Conservation (phyloP, 2,329 filamentous ascomycete species). For the Neonectria neomacrospora region DNA sequence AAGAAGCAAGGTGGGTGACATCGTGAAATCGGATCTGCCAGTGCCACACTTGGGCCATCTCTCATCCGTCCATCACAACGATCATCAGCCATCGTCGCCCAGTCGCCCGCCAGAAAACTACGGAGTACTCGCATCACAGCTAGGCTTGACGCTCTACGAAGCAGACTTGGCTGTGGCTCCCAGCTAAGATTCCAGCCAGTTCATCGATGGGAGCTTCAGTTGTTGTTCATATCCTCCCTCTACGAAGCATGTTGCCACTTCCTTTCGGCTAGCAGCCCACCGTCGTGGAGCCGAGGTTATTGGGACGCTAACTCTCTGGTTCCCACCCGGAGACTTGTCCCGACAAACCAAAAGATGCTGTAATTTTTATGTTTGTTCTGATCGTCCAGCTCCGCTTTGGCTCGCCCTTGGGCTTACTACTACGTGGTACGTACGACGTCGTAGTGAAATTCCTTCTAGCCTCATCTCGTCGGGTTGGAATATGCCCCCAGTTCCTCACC, state of each 20-base stretch:
- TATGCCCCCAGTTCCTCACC: constrained; percentile 33
- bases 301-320: constrained; percentile 25
- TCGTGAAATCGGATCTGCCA: constrained; percentile 44
- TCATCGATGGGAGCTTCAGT: neutral
- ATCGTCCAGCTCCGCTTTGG: constrained; percentile 10
- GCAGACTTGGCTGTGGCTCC: neutral
- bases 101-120: constrained; percentile 1
- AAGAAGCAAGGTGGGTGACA: constrained; percentile 38
- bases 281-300: constrained; percentile 26
- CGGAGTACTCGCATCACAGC: constrained; percentile 7
- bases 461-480: constrained; percentile 6
- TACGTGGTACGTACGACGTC: neutral
- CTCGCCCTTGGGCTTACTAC: neutral
- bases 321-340: constrained; percentile 13
- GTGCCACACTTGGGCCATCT: constrained; percentile 20
- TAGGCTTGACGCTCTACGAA: neutral
- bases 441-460: neutral
- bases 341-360: neutral
- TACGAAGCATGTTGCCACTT: constrained; percentile 2
- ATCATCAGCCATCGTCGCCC: constrained; percentile 23
- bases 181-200: neutral
- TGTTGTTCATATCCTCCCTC: constrained; percentile 6
- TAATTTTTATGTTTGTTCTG: neutral
- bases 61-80: constrained; percentile 12
- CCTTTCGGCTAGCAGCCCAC: constrained; percentile 24